A percentile compares a stretch with the other conserved stretches of the same genome.
These are phyloP conservation scores for Xylaria castorea DNA, from an alignment of 495 filamentous ascomycete genomes.

Conservation along the genomic window DNA sequence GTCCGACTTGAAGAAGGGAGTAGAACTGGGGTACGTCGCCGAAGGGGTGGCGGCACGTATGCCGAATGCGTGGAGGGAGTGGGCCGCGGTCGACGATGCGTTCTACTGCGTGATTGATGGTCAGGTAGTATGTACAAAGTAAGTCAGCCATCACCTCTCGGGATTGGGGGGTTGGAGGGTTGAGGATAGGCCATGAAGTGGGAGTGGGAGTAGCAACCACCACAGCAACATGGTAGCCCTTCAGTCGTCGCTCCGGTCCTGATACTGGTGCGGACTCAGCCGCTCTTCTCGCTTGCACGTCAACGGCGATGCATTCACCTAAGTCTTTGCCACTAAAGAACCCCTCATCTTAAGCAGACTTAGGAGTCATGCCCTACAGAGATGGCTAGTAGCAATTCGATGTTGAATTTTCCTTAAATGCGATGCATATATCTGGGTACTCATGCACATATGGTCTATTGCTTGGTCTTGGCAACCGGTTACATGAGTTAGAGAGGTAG, in stretches of 20 bases:
- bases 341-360: no score
- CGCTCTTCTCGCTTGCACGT: no score
- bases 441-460: no score
- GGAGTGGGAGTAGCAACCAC: not conserved
- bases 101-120: conserved; percentile 19
- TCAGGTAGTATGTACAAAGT: conserved; percentile 20
- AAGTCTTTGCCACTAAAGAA: no score
- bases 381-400: no score
- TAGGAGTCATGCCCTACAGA: no score
- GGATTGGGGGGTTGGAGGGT: not conserved
- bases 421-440: not conserved
- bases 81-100: conserved; percentile 45
- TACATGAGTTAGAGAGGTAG: no score
- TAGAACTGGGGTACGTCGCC: conserved; percentile 42
- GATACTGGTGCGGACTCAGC: no score
- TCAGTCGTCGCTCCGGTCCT: no score
- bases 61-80: conserved; percentile 50
- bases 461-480: no score
- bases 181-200: not conserved
- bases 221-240: no score
- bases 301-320: no score
- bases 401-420: not conserved
- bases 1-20: conserved; percentile 30
- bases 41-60: conserved; percentile 49
- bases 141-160: not conserved